Conservation (phyloP, 371 early-diverging fungal species). For the Mortierella sp. region DNA sequence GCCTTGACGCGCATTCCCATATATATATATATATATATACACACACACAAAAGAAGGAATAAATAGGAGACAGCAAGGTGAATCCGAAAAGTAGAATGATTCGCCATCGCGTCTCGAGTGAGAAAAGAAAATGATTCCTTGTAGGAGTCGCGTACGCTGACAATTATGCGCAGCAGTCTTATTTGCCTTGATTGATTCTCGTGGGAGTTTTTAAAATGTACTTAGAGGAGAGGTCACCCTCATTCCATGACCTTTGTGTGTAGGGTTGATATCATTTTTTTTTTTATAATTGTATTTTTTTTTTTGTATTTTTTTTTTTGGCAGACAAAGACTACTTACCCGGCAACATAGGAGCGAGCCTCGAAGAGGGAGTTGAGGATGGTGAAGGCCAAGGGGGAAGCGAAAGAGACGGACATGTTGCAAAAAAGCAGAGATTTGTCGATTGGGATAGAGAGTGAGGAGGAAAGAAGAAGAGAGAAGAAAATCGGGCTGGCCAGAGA, state of each 20-base stretch:
- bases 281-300: not conserved
- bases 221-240: no score
- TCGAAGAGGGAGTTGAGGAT: constrained; percentile 84
- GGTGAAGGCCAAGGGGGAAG: constrained; percentile 69
- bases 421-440: constrained; percentile 14
- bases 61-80: no score
- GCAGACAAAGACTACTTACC: constrained; percentile 62
- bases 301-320: not conserved
- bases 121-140: not conserved
- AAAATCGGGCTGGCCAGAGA: constrained; percentile 11
- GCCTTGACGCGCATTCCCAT: no score
- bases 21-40: no score
- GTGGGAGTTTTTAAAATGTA: not conserved
- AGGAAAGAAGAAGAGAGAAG: constrained; percentile 18
- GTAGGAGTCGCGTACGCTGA: not conserved
- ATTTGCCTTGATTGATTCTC: not conserved
- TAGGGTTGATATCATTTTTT: no score
- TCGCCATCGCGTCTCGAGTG: no score
- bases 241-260: no score
- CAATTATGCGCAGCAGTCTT: no score
- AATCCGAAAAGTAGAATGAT: no score
- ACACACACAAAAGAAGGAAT: no score
- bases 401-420: constrained; percentile 75
- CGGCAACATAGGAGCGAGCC: constrained; percentile 82
- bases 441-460: constrained; percentile 27